These are phyloP conservation scores for Xylariaceae sp. DNA, from an alignment of 2,329 filamentous ascomycete genomes.

Conservation along the genomic window DNA sequence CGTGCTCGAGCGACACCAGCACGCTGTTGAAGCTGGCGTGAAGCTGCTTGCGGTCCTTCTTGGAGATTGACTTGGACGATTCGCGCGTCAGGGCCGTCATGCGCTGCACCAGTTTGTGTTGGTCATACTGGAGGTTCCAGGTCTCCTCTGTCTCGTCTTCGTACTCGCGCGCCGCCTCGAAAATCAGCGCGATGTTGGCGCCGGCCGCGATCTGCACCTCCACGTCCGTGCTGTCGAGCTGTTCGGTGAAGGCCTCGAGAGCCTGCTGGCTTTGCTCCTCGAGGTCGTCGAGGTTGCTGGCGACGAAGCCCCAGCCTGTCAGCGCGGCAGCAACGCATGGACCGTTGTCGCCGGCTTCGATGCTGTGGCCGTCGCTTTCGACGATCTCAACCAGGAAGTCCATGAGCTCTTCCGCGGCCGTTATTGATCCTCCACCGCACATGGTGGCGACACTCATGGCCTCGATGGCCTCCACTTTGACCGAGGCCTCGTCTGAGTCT, in stretches of 20 bases:
- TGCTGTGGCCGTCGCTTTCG: constrained; percentile 69
- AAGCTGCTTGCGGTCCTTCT: constrained; percentile 43
- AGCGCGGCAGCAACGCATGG: constrained; percentile 70
- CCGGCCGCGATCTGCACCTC: constrained; percentile 74
- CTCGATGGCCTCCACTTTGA: constrained; percentile 70
- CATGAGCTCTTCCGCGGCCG: constrained; percentile 67
- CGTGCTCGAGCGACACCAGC: constrained; percentile 49
- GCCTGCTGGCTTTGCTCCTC: constrained; percentile 66
- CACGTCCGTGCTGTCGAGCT: constrained; percentile 71
- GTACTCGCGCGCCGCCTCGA: constrained; percentile 60
- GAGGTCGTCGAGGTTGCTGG: constrained; percentile 71
- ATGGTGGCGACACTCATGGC: constrained; percentile 68
- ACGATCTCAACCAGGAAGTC: constrained; percentile 73
- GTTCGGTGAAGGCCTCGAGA: constrained; percentile 78
- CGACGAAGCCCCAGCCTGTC: constrained; percentile 75
- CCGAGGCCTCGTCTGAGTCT: constrained; percentile 58
- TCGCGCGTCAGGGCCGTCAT: constrained; percentile 44
- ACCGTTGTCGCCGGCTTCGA: constrained; percentile 67
- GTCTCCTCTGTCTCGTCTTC: constrained; percentile 45
- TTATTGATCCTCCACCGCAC: constrained; percentile 68
- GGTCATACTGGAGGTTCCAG: constrained; percentile 47
- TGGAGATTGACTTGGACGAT: constrained; percentile 46
- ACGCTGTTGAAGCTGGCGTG: constrained; percentile 47
- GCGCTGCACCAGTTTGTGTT: constrained; percentile 42
- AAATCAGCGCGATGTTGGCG: constrained; percentile 76